Percentiles rank a stretch among this genome's conserved stretches.
Conservation (phyloP, 148 eudicot species). For the Vaccinium vitisidaea region DNA sequence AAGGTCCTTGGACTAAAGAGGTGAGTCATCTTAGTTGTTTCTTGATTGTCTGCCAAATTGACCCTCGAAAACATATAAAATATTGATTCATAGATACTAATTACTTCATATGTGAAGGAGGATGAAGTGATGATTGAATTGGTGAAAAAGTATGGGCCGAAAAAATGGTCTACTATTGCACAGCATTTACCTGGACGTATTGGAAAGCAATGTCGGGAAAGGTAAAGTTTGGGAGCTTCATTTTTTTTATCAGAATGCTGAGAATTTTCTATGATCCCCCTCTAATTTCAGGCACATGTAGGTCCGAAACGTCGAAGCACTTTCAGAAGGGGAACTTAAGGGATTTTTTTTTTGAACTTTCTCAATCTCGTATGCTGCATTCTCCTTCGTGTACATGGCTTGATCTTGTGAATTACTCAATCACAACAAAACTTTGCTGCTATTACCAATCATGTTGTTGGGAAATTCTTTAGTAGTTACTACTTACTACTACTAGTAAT, state of each 20-base stretch:
- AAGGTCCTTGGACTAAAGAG: conserved; percentile 99
- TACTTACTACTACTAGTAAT: neutral
- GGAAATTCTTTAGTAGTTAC: neutral
- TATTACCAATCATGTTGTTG: neutral
- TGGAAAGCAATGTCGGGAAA: conserved; percentile 96
- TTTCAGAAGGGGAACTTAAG: neutral
- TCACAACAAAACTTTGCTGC: neutral
- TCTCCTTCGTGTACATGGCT: conserved; percentile 2
- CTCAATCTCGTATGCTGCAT: neutral
- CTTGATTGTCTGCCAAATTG: neutral
- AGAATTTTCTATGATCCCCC: neutral
- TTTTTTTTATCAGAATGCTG: neutral
- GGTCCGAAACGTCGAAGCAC: neutral
- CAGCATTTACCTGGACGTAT: conserved; percentile 93
- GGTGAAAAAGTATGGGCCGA: conserved; percentile 85
- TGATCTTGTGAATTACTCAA: neutral
- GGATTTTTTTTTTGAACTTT: neutral
- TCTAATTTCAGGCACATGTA: neutral
- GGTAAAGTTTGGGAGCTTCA: conserved; percentile 37
- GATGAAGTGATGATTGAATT: conserved; percentile 76
- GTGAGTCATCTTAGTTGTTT: conserved; percentile 31
- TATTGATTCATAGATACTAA: conserved; percentile 8
- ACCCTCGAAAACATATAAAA: neutral
- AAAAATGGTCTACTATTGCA: conserved; percentile 92
- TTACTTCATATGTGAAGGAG: conserved; percentile 44